Conservation (phyloP, 257 asterid species). For the Petunia secreta region DNA sequence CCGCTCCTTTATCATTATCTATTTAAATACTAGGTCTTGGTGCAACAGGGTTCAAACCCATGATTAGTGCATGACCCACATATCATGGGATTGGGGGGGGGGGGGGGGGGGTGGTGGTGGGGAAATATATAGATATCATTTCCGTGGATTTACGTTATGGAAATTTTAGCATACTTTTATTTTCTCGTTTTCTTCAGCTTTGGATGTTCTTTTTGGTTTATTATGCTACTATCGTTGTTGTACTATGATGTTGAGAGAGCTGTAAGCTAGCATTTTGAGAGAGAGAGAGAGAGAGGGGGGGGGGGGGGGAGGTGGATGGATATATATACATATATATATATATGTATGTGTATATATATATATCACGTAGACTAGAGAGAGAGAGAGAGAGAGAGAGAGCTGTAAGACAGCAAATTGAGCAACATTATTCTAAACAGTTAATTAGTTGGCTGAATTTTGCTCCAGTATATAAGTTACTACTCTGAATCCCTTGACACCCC, state of each 20-base stretch:
- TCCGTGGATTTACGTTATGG: background rate
- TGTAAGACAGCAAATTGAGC: background rate
- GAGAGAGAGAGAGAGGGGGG: too few species aligned
- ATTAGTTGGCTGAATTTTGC: background rate
- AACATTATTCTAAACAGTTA: background rate
- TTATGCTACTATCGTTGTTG: background rate
- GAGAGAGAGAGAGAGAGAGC: background rate
- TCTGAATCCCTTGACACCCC: background rate
- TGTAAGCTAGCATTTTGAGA: background rate
- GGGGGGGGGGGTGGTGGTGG: too few species aligned
- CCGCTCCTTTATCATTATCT: too few species aligned
- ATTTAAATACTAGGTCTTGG: too few species aligned
- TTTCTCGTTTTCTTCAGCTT: background rate
- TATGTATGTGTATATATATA: too few species aligned
- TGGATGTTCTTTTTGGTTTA: background rate
- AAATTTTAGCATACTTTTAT: background rate
- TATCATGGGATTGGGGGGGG: too few species aligned
- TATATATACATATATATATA: too few species aligned
- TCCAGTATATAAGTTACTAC: background rate
- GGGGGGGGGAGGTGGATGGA: too few species aligned
- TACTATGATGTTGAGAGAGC: background rate
- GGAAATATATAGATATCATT: background rate
- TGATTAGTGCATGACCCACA: too few species aligned
- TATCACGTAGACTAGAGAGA: too few species aligned
- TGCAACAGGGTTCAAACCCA: too few species aligned